Conservation (phyloP, 139 green algal genomes). For the Closterium sp. region DNA sequence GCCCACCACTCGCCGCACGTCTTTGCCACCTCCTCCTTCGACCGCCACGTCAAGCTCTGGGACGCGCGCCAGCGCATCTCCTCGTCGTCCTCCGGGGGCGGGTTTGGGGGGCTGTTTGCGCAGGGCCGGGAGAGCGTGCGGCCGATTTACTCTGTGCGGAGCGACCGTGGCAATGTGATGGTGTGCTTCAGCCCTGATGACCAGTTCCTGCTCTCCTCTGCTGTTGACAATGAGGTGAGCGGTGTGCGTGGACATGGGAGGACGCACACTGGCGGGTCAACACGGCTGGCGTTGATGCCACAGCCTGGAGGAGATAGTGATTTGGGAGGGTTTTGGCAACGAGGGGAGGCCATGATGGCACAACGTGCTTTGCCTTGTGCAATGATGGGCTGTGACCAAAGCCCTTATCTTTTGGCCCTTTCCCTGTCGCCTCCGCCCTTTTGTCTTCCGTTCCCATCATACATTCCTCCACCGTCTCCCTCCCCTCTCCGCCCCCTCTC, state of each 20-base stretch:
- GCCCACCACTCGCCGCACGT: slow-evolving; percentile 43
- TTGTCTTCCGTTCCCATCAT: background rate
- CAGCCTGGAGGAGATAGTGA: no score
- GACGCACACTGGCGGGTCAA: no score
- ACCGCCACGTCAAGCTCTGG: slow-evolving; percentile 48
- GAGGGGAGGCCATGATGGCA: no score
- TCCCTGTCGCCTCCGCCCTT: no score
- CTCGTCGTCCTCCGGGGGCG: background rate
- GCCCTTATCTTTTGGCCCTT: no score
- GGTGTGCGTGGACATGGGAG: background rate
- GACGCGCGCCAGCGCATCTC: slow-evolving; percentile 18
- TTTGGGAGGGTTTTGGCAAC: no score
- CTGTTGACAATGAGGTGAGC: slow-evolving; percentile 50
- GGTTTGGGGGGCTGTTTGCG: slow-evolving; percentile 24
- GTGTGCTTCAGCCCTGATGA: slow-evolving; percentile 54
- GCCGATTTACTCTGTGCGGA: slow-evolving; percentile 41
- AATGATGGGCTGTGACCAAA: no score
- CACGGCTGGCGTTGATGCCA: no score
- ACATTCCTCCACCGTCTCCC: no score
- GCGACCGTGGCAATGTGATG: slow-evolving; percentile 46
- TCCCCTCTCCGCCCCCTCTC: no score
- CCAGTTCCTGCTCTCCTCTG: slow-evolving; percentile 37
- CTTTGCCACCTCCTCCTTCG: slow-evolving; percentile 48
- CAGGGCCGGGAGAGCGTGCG: slow-evolving; percentile 5
- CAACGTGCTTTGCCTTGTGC: no score